Conservation (phyloP, 768 basidiomycete species). For the Kockovaella imperatae region DNA sequence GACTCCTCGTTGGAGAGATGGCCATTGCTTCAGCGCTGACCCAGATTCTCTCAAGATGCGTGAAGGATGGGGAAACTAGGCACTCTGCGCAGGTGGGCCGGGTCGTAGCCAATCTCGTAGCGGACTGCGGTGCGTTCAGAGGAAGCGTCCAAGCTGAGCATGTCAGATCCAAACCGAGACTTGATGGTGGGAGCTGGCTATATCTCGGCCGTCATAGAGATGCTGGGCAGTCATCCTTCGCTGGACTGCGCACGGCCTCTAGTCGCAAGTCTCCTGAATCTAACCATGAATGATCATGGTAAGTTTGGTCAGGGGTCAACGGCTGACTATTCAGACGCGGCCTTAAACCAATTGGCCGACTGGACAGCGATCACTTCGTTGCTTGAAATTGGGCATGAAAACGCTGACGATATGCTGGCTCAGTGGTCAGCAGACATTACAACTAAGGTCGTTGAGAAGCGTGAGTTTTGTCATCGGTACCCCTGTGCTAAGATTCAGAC, state of each 20-base stretch:
- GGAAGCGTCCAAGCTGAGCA: background rate
- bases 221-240: background rate
- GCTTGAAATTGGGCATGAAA: too few species aligned
- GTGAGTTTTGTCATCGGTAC: too few species aligned
- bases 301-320: constrained; percentile 3
- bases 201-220: background rate
- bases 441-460: too few species aligned
- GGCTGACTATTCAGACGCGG: too few species aligned
- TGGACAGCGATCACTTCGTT: too few species aligned
- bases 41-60: background rate
- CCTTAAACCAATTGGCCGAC: too few species aligned
- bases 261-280: constrained; percentile 15
- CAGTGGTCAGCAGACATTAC: too few species aligned
- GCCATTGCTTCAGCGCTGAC: too few species aligned
- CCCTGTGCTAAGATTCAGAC: too few species aligned
- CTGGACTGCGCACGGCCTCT: constrained; percentile 1
- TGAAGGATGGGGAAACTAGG: background rate
- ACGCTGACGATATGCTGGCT: too few species aligned
- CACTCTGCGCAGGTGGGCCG: constrained; percentile 6
- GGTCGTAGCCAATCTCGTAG: constrained; percentile 17
- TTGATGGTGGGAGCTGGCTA: constrained; percentile 4
- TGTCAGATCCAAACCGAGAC: background rate
- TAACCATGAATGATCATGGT: constrained; percentile 18
- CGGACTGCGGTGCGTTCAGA: constrained; percentile 11
- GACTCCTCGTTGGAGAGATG: too few species aligned